Evolutionary conservation across 1,284 basidiomycete species (phyloP).

Genomic region (Athelia psychrophila): DNA sequence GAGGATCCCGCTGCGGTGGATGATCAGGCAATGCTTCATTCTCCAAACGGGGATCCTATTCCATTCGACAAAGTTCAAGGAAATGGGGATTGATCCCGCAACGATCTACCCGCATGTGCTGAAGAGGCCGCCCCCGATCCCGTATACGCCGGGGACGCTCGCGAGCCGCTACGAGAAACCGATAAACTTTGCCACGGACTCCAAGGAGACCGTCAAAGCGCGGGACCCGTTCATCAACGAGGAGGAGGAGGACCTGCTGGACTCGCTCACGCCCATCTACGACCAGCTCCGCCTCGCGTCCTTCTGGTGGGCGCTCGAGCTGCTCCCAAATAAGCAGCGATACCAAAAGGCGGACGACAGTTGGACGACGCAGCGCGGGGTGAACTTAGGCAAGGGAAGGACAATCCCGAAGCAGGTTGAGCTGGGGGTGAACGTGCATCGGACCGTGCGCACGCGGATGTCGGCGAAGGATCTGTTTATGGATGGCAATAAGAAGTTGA

Average conservation of each 20-base stretch:
- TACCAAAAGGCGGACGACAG: conserved; percentile 38
- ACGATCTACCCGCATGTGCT: conserved; percentile 38
- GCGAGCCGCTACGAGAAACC: too few relatives aligned
- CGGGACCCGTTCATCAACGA: too few relatives aligned
- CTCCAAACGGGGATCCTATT: too few relatives aligned
- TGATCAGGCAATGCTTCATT: too few relatives aligned
- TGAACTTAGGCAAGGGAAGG: conserved; percentile 52
- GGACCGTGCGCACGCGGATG: conserved; percentile 49
- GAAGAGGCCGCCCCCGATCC: conserved; percentile 33
- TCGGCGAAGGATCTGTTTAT: conserved; percentile 32
- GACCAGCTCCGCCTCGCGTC: conserved; percentile 34
- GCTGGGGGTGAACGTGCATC: too few relatives aligned
- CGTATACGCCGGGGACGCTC: conserved; percentile 11
- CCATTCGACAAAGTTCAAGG: too few relatives aligned
- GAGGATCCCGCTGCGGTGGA: too few relatives aligned
- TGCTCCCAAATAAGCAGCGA: conserved; percentile 33
- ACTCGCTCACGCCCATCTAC: too few relatives aligned
- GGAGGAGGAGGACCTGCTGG: too few relatives aligned
- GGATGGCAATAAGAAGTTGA: conserved; percentile 11
- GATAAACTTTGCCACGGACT: too few relatives aligned
- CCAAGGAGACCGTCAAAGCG: too few relatives aligned
- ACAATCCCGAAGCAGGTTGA: too few relatives aligned
- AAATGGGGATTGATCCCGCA: conserved; percentile 44
- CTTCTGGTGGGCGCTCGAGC: conserved; percentile 50
- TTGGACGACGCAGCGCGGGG: conserved; percentile 27